Evolutionary conservation across 2,329 filamentous ascomycete species (phyloP), one percentile per base, ranked within the genome.

Genomic region (Ceratocystis smalleyi): DNA sequence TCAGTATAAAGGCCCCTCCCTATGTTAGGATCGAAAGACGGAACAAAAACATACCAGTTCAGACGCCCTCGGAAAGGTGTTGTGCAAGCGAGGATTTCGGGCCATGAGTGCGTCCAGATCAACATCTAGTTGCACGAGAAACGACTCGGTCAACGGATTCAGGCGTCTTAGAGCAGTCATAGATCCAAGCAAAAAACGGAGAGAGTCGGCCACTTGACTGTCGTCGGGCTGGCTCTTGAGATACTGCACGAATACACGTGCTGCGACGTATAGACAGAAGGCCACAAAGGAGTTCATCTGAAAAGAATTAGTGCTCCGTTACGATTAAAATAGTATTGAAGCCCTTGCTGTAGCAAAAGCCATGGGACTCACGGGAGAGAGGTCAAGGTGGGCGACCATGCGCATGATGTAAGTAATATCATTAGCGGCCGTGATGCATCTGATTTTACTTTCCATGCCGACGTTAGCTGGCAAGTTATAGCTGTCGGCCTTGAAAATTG

Each of bases 361-460:
- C 5, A 22, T 6, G 10, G 2, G 15, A 72, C 88, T 76, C 81
- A 96, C 91, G 66, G 82, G 76, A 59, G 88, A 84, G 62, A 96
- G 78, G 72, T 99, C 94, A 72, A 92, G 80, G 72, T 96, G 91
- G 62, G 90, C 92, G 65, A 96, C 87, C 82, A 92, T 91, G 66
- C 89, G 86, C 94, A 97, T 97, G 68, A 96, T 92, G 69, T 85
- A 91, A 7, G 91, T 88, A 71, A 96, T 95, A 72, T 96, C 91
- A 65, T 91, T 91, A 32, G 94, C 94, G 12, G 92, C 91, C 24
- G 91, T 91, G 66, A 97, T 90, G 70, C 94, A 97, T 67, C 94
- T 83, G 15, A 94, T 83, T 73, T 96, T 96, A 73, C 91, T 96
- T 72, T 97, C 92, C 1, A 88, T 84, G 68, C 88, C 86, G 59